phyloP scores from a whole-genome alignment of 2,329 filamentous ascomycete species.

The Monilinia polystroma region DNA sequence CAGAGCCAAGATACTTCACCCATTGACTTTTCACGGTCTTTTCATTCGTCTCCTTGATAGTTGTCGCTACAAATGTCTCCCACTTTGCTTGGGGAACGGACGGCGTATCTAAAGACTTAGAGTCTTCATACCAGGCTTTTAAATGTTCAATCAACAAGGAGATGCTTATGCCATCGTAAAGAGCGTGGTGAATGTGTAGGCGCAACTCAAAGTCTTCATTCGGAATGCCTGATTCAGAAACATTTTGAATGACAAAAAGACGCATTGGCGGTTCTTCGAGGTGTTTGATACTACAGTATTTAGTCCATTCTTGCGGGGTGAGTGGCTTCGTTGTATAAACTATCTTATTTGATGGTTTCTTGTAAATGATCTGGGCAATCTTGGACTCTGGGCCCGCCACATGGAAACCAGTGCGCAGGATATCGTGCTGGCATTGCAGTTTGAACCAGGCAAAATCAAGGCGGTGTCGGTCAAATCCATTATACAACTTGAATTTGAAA shows the following conservation, averaged over 20 bases:
- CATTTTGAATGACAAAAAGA: slow-evolving; percentile 28
- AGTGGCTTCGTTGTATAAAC: slow-evolving; percentile 31
- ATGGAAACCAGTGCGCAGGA: slow-evolving; percentile 67
- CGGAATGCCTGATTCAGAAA: not conserved
- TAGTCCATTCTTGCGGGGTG: slow-evolving; percentile 11
- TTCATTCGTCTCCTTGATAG: not conserved
- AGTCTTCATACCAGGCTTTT: slow-evolving; percentile 42
- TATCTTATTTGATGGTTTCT: slow-evolving; percentile 42
- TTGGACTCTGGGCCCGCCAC: slow-evolving; percentile 46
- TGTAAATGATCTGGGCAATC: slow-evolving; percentile 63
- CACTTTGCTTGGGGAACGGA: slow-evolving; percentile 43
- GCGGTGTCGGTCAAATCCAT: slow-evolving; percentile 40
- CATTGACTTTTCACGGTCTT: slow-evolving; percentile 20
- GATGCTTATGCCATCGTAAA: slow-evolving; percentile 85
- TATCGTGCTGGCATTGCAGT: slow-evolving; percentile 55
- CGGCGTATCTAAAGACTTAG: slow-evolving; percentile 25
- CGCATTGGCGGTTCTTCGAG: slow-evolving; percentile 33
- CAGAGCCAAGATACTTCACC: not conserved
- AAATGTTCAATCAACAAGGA: slow-evolving; percentile 55
- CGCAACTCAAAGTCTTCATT: slow-evolving; percentile 33
- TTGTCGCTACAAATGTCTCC: slow-evolving; percentile 28
- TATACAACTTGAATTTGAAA: slow-evolving; percentile 57
- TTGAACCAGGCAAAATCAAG: slow-evolving; percentile 61
- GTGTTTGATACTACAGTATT: slow-evolving; percentile 15
- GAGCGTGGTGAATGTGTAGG: slow-evolving; percentile 74